These are phyloP conservation scores for Harringtonia lauricola DNA, from an alignment of 2,329 filamentous ascomycete species.

Conservation along the genomic window DNA sequence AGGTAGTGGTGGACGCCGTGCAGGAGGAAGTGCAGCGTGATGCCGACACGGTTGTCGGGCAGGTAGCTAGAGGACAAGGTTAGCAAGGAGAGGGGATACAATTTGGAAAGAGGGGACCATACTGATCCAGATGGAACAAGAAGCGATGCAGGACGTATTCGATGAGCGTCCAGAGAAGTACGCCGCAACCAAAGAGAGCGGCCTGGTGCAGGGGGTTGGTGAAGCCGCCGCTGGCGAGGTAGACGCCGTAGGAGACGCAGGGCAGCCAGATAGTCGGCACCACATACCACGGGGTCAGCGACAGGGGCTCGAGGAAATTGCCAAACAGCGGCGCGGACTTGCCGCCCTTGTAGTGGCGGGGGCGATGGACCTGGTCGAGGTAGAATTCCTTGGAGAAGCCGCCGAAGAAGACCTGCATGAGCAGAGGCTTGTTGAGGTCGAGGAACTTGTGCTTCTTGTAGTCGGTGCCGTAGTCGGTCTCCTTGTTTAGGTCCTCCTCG, in stretches of 20 bases:
- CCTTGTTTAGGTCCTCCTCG: conserved; percentile 74
- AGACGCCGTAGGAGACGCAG: conserved; percentile 62
- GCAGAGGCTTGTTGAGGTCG: conserved; percentile 72
- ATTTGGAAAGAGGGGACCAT: conserved; percentile 27
- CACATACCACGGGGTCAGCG: conserved; percentile 89
- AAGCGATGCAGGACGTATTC: conserved; percentile 86
- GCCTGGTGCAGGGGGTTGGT: conserved; percentile 32
- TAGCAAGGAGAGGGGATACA: not conserved
- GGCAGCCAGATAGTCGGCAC: conserved; percentile 80
- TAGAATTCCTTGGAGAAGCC: conserved; percentile 95
- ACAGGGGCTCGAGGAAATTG: conserved; percentile 96
- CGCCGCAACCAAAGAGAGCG: conserved; percentile 57
- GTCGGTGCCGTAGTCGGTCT: conserved; percentile 66
- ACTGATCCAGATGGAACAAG: conserved; percentile 89
- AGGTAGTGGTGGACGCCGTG: conserved; percentile 97
- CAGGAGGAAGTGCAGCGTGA: conserved; percentile 84
- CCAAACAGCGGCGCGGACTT: conserved; percentile 89
- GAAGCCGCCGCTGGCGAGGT: conserved; percentile 52
- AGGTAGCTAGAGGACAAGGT: conserved; percentile 49
- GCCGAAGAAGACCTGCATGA: conserved; percentile 79
- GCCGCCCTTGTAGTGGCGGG: conserved; percentile 90
- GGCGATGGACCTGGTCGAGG: conserved; percentile 88
- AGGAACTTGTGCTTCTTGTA: conserved; percentile 91
- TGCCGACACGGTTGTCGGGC: conserved; percentile 78
- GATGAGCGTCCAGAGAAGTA: conserved; percentile 77